phyloP scores from a whole-genome alignment of 305 asterid genomes.

The Fraxinus angustifolia region DNA sequence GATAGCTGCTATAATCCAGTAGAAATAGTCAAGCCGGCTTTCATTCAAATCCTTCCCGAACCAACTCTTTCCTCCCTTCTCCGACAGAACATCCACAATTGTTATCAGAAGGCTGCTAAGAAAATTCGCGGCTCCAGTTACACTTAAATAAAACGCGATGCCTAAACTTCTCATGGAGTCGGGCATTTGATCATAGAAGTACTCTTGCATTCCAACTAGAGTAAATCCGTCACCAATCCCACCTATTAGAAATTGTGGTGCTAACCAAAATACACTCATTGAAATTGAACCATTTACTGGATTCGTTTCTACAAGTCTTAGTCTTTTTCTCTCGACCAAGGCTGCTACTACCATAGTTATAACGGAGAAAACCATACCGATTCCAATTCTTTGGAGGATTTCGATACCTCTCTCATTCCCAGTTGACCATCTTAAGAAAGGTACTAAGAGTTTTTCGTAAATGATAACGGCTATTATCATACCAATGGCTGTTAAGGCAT shows the following conservation, averaged over 20 bases:
- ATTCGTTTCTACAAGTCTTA: constrained; percentile 25
- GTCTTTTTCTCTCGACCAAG: constrained; percentile 58
- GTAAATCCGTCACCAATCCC: constrained; percentile 72
- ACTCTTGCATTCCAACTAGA: constrained; percentile 80
- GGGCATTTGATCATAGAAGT: constrained; percentile 80
- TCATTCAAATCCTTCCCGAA: constrained; percentile 64
- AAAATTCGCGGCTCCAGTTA: constrained; percentile 64
- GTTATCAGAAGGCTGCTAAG: constrained; percentile 64
- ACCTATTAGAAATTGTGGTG: constrained; percentile 68
- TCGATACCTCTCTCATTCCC: constrained; percentile 70
- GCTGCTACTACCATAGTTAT: constrained; percentile 64
- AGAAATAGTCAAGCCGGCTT: constrained; percentile 71
- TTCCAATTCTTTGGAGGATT: constrained; percentile 75
- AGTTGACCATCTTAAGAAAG: constrained; percentile 44
- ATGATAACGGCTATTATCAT: constrained; percentile 54
- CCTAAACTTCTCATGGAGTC: constrained; percentile 90
- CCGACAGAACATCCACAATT: constrained; percentile 51
- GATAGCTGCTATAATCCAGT: constrained; percentile 61
- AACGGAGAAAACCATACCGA: constrained; percentile 63
- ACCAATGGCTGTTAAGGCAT: constrained; percentile 59
- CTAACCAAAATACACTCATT: constrained; percentile 87
- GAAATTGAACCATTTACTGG: constrained; percentile 39
- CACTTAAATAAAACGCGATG: constrained; percentile 72
- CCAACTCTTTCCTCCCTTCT: constrained; percentile 66
- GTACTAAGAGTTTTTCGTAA: constrained; percentile 65